Base-by-base conservation (phyloP, 176 grass and related monocot species). In the Pontederia crassipes region DNA sequence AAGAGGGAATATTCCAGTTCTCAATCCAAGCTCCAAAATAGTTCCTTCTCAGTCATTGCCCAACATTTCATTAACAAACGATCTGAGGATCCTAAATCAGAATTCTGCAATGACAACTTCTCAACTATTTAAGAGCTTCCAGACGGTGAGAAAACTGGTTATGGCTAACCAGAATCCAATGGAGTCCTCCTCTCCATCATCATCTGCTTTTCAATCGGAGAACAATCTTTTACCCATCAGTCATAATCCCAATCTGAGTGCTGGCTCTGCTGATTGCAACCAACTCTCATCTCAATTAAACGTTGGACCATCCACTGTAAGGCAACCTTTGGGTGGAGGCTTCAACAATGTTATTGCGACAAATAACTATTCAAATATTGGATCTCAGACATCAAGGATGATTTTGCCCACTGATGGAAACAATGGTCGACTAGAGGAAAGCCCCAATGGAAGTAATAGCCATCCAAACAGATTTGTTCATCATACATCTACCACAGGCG, bases 281-380 rank as follows among this genome's bases (percentile, higher is more conserved):
- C 76, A 80, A 62, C 75, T 79, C 8, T 73, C 77, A 60, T 66
- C 87, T 48, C 81, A 77, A 54, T 65, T 82, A 71, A 92, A 93
- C 69, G 74, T 79, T 72, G 29, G 77, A 64, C 80, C 83, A 67
- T 83, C 78, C 69, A 79, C 79, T 61, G 65, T 79, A 16, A 58
- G 81, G 9, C 83, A 85, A 52, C 74, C 59, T 60, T 72, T 75
- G 24, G 80, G 89, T 83, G 78, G 87, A 65, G 49, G 76, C 72
- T 61, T 70, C 12, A 64, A 58, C 28, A 55, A 40, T 66, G 48
- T 60, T 48, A 52, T 45, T 59, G 29, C 16, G 9, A 2, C 45
- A 64, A 45, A 55, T 55, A 61, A 50, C 17, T 64, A 64, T 35
- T 74, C 48, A 10, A 20, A 28, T 64, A 49, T 60, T 3, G 16